Evolutionary conservation across 1,284 basidiomycete genomes (phyloP), one percentile per base, ranked within the genome.

Genomic region (Ustilago sp.): DNA sequence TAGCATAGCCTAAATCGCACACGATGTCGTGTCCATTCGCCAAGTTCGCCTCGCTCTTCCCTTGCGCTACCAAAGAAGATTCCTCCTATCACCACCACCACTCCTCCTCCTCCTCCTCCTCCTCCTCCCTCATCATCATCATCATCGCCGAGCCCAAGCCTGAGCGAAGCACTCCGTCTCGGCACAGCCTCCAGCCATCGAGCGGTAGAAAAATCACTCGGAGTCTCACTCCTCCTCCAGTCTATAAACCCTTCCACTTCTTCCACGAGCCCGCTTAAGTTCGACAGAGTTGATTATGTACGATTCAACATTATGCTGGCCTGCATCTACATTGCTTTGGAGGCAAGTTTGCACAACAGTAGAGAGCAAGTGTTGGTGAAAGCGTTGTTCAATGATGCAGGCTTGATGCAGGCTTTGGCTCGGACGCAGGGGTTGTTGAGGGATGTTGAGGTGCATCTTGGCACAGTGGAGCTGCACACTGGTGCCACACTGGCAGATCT

Each of bases 221-320:
- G 80, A 13, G 78, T 82, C 1, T 58, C 73, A 2, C 17, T 78
- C 2, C 68, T 82, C 23, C 63, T 78, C 13, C 38, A 52, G 6
- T 73, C 70, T 15, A 52, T 59, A 50, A 17, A 13, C 31, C 32
- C 52, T 19, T 41, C 72, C 43, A 32, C 43, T 12, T 35, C 52
- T 6, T 50, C 63, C 19, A 34, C 59, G 32, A 53, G 52, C 8
- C 34, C 39, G 1, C 11, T 69, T 32, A n/a, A 6, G 2, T 77
- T 82, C 17, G 63, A 66, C 8, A 38, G 80, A 2, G 41, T 58
- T 9, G 80, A 83, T 59, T 80, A 83, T 57, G 55, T 79, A 1
- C 59, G 65, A 8, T 81, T 79, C 58, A 65, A 80, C 47, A 57
- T 83, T 32, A 77, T 80, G 71, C 70, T 83, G 1, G 52, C 56